Base-by-base conservation (phyloP, 1,284 basidiomycete species). In the Trametes pubescens region DNA sequence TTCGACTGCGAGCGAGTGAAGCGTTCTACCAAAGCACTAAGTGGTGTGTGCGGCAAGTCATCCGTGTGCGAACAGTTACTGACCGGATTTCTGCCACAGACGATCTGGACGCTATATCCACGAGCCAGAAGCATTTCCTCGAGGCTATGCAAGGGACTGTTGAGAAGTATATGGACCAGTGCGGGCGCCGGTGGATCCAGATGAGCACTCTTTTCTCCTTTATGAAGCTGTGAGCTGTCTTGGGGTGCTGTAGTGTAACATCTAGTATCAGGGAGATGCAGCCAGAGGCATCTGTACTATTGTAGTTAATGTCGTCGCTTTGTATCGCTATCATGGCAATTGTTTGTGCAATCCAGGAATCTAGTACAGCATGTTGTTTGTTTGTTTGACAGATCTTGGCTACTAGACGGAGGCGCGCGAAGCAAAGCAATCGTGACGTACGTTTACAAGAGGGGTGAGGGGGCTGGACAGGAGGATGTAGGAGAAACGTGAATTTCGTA, bases 131-230 rank as follows among this genome's bases (percentile, higher is more conserved):
- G 0, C 71, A 65, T 0, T 80, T 89, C 26, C 79, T 97, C 22
- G 64, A 75, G 0, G 72, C 74, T 4, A 84, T 96, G 77, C 76
- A 78, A 0, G 75, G 69, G 0, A 86, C 88, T 18, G 89, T 93
- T 0, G 84, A 92, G 65, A 90, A 88, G 74, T 94, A 97, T 73
- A 83, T 97, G 34, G 83, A 92, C 64, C 86, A 89, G 75, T 95
- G 91, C 75, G 95, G 93, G 35, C 82, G 95, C 67, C 84, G 94
- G 66, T 98, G 91, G 88, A 93, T 98, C 29, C 89, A 94, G 69
- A 83, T 98, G 77, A 78, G 82, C 57, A 72, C 80, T 54, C 76
- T 98, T 69, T 96, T 96, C 78, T 86, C 89, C 40, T 93, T 91
- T 74, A 91, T 95, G 88, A 89, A 83, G 70, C 24, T 86, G 53